Conservation (phyloP, 805 yeast species). For the Ogataea pilisensis region DNA sequence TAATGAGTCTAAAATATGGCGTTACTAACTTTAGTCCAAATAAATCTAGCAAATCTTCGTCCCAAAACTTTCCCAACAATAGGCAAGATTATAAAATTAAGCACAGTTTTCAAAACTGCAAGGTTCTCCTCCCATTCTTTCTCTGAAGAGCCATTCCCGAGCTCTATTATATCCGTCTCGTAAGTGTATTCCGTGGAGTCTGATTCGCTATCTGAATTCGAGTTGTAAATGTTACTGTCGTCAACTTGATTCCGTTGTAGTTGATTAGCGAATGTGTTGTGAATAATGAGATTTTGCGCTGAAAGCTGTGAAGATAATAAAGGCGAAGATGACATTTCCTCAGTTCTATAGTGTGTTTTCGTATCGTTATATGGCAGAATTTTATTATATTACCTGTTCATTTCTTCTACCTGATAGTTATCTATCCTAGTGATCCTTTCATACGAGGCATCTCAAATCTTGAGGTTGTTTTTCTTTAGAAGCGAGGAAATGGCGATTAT, state of each 20-base stretch:
- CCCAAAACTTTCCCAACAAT: slow-evolving; percentile 65
- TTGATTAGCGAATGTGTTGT: background rate
- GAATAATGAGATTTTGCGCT: background rate
- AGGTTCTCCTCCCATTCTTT: slow-evolving; percentile 73
- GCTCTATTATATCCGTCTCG: slow-evolving; percentile 25
- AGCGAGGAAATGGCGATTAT: too few species aligned
- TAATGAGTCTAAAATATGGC: too few species aligned
- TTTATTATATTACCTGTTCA: too few species aligned
- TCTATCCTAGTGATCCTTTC: too few species aligned
- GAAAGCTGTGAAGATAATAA: background rate
- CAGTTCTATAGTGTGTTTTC: too few species aligned
- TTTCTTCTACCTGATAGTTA: too few species aligned
- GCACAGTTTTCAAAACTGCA: slow-evolving; percentile 51
- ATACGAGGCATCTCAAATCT: too few species aligned
- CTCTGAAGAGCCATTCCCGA: slow-evolving; percentile 40
- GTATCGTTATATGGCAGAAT: too few species aligned
- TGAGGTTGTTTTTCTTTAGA: too few species aligned
- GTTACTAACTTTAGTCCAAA: slow-evolving; percentile 31
- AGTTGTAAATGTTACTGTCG: background rate
- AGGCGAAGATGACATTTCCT: background rate
- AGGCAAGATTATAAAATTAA: slow-evolving; percentile 60
- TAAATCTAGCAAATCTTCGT: slow-evolving; percentile 45
- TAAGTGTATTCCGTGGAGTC: slow-evolving; percentile 26
- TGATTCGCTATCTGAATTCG: background rate
- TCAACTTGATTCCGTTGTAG: background rate